A percentile compares a stretch with the other conserved stretches of the same genome.
Evolutionary conservation across 768 basidiomycete genomes (phyloP).

Genomic region (Leccinum imitatum): DNA sequence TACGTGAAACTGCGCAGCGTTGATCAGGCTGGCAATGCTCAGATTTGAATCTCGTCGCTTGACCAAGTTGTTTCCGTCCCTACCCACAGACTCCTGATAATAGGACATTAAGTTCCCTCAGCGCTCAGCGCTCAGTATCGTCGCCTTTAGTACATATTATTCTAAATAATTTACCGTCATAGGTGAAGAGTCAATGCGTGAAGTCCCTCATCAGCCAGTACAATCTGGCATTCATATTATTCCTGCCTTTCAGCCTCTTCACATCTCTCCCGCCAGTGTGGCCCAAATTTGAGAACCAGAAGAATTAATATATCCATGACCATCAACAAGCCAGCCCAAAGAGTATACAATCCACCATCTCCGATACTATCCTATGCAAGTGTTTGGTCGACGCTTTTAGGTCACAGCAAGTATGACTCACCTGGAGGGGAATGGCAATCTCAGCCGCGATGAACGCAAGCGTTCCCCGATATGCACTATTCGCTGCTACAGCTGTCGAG

Average conservation of each 20-base stretch:
- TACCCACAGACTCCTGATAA: background rate
- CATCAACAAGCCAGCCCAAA: conserved; percentile 54
- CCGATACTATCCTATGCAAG: conserved; percentile 21
- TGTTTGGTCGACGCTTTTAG: background rate
- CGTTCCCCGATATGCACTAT: conserved; percentile 72
- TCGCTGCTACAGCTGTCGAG: conserved; percentile 71
- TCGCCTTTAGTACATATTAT: background rate
- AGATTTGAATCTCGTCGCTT: conserved; percentile 34
- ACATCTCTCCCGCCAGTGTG: conserved; percentile 53
- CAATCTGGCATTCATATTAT: conserved; percentile 7
- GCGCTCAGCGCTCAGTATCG: background rate
- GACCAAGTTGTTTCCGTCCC: background rate
- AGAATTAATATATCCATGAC: conserved; percentile 53
- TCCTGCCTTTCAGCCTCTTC: conserved; percentile 41
- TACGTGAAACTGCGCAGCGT: conserved; percentile 55
- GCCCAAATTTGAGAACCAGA: conserved; percentile 59
- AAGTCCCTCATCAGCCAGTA: background rate
- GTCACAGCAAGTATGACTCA: background rate
- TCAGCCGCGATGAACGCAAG: conserved; percentile 71
- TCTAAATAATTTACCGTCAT: conserved; percentile 5
- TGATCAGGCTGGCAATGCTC: conserved; percentile 51
- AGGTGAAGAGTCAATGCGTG: background rate
- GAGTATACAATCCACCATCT: conserved; percentile 31
- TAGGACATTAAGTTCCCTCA: background rate
- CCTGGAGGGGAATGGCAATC: conserved; percentile 74